These are phyloP conservation scores for Hypoxylon fragiforme DNA, from an alignment of 495 filamentous ascomycete genomes.

Conservation along the genomic window DNA sequence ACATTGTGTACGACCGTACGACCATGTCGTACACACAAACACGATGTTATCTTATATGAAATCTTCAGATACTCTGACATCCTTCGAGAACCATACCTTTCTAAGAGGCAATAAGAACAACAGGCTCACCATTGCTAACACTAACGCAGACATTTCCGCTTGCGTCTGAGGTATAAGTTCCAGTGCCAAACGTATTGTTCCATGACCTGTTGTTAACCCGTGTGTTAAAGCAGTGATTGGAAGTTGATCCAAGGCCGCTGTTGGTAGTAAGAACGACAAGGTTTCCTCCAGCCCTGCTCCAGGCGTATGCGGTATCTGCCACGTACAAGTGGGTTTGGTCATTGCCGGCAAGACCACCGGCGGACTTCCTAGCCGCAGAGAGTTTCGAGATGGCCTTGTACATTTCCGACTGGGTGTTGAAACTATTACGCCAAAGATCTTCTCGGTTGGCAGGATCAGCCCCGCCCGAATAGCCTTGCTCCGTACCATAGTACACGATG, in stretches of 20 bases:
- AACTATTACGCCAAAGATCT: conserved; percentile 71
- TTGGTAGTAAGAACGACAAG: conserved; percentile 48
- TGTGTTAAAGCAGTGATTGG: conserved; percentile 43
- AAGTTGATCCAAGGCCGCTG: conserved; percentile 39
- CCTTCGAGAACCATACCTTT: not conserved
- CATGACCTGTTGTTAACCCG: conserved; percentile 33
- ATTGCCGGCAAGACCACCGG: conserved; percentile 44
- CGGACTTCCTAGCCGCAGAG: conserved; percentile 39
- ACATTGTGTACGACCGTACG: too few species aligned
- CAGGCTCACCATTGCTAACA: conserved; percentile 30
- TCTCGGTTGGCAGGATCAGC: conserved; percentile 69
- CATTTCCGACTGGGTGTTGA: conserved; percentile 59
- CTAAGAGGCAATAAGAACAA: conserved; percentile 34
- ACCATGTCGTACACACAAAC: too few species aligned
- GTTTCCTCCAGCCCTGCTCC: conserved; percentile 42
- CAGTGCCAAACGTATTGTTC: conserved; percentile 31
- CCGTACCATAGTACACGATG: conserved; percentile 62
- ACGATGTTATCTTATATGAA: too few species aligned
- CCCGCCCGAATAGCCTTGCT: conserved; percentile 67
- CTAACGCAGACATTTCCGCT: conserved; percentile 29
- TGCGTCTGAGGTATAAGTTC: conserved; percentile 26
- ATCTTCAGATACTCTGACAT: too few species aligned
- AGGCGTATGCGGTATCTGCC: conserved; percentile 44
- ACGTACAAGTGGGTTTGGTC: conserved; percentile 47
- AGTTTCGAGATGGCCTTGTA: conserved; percentile 51